Conservation (phyloP, 73 alveolate species). For the Paramecium sexaurelia region DNA sequence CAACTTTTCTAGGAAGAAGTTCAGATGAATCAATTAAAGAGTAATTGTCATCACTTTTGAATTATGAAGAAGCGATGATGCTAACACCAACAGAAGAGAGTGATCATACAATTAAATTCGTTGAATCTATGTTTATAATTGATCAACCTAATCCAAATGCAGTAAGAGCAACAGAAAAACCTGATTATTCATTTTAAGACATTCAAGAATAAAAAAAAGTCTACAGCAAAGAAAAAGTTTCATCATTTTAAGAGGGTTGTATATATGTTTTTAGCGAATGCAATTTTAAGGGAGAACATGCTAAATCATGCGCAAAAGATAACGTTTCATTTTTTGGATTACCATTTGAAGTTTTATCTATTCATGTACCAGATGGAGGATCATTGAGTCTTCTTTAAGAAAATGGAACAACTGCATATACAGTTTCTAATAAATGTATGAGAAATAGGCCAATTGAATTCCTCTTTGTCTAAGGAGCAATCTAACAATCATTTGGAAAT, state of each 20-base stretch:
- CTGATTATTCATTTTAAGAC: neutral
- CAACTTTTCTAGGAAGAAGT: neutral
- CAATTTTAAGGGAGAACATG: slow-evolving; percentile 17
- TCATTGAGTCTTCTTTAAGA: neutral
- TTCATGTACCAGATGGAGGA: neutral
- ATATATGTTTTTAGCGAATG: slow-evolving; percentile 7
- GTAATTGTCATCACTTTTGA: neutral
- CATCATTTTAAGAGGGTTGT: neutral
- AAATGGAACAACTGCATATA: neutral
- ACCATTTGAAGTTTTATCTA: neutral
- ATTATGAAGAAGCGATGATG: neutral
- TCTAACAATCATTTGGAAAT: neutral
- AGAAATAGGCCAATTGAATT: neutral
- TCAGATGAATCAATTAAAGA: neutral
- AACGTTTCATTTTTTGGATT: neutral
- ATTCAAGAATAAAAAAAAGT: neutral
- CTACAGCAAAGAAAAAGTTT: neutral
- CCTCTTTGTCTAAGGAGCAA: neutral
- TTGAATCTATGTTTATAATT: neutral
- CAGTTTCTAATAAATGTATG: neutral
- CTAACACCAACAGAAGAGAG: neutral
- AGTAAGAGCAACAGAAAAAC: neutral
- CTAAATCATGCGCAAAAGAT: neutral
- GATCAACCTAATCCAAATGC: slow-evolving; percentile 5
- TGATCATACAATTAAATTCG: neutral